Conservation (phyloP, 768 basidiomycete species). For the Phanerochaete sordida region DNA sequence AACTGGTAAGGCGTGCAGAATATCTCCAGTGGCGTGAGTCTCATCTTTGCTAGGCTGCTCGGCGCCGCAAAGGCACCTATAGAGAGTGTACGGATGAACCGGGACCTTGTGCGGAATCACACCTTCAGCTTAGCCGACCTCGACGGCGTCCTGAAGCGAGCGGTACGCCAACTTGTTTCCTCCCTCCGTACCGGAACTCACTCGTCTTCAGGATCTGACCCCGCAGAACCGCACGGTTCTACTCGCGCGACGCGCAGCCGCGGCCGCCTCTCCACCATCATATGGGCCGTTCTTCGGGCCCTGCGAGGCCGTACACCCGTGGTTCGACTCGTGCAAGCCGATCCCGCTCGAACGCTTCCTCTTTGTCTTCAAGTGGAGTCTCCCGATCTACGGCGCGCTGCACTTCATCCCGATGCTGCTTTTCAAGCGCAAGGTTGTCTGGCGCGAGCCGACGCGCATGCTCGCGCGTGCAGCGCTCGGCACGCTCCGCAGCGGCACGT, state of each 20-base stretch:
- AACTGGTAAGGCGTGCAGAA: slow-evolving; percentile 48
- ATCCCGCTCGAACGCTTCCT: slow-evolving; percentile 72
- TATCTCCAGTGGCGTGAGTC: neutral
- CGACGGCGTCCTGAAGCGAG: slow-evolving; percentile 46
- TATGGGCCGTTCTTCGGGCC: slow-evolving; percentile 52
- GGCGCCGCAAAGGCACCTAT: slow-evolving; percentile 62
- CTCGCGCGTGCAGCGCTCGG: slow-evolving; percentile 63
- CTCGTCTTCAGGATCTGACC: slow-evolving; percentile 44
- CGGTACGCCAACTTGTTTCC: slow-evolving; percentile 29
- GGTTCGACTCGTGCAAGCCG: slow-evolving; percentile 52
- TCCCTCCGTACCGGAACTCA: neutral
- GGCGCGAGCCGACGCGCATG: slow-evolving; percentile 62
- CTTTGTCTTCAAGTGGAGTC: slow-evolving; percentile 79
- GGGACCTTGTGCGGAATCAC: slow-evolving; percentile 54
- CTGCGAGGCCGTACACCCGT: slow-evolving; percentile 80
- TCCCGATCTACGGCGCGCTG: slow-evolving; percentile 82
- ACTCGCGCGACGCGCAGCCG: slow-evolving; percentile 38
- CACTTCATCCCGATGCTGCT: slow-evolving; percentile 86
- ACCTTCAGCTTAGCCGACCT: slow-evolving; percentile 53
- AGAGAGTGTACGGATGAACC: slow-evolving; percentile 59
- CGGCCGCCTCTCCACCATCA: slow-evolving; percentile 27
- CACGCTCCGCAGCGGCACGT: slow-evolving; percentile 80
- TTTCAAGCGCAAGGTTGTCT: slow-evolving; percentile 70
- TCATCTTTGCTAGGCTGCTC: slow-evolving; percentile 54
- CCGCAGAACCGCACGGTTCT: slow-evolving; percentile 47